phyloP scores from a whole-genome alignment of 1,284 basidiomycete genomes.

The Cutaneotrichosporon curvatum region DNA sequence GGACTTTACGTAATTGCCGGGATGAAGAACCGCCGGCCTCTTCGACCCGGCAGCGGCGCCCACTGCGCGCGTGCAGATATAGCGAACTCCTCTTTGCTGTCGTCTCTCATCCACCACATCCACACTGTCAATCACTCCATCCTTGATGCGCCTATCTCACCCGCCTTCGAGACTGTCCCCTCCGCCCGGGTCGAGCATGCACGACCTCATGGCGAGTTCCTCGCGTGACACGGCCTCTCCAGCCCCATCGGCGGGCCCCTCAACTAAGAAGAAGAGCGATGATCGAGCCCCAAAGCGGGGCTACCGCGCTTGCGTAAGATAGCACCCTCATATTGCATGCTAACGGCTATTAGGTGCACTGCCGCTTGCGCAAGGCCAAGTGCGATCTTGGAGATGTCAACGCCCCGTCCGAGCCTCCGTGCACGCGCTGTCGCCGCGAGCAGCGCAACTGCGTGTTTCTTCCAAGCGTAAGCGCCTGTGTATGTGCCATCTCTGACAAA shows the following conservation, averaged over 20 bases:
- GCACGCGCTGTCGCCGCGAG: slow-evolving; percentile 47
- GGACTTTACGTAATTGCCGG: too few species aligned
- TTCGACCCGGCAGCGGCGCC: too few species aligned
- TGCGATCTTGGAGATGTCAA: slow-evolving; percentile 49
- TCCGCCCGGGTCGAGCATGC: slow-evolving; percentile 18
- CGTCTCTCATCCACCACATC: too few species aligned
- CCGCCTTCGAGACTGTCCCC: slow-evolving; percentile 33
- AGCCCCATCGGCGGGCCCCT: not conserved
- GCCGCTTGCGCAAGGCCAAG: slow-evolving; percentile 46
- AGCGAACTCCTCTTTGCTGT: too few species aligned
- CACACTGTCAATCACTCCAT: too few species aligned
- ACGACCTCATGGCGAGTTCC: slow-evolving; percentile 8
- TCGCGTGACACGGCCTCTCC: not conserved
- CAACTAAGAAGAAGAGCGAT: slow-evolving; percentile 18
- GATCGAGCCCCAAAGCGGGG: slow-evolving; percentile 34
- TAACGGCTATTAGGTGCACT: slow-evolving; percentile 34
- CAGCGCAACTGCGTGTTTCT: slow-evolving; percentile 47
- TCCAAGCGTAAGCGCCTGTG: slow-evolving; percentile 28
- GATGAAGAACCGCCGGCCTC: too few species aligned
- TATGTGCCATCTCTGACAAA: not conserved
- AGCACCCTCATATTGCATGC: not conserved
- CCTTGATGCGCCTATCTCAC: slow-evolving; percentile 18
- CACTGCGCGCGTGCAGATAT: too few species aligned
- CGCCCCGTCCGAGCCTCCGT: slow-evolving; percentile 46
- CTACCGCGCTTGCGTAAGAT: slow-evolving; percentile 41